Conservation (phyloP, 768 basidiomycete species). For the Amanita fuliginea region DNA sequence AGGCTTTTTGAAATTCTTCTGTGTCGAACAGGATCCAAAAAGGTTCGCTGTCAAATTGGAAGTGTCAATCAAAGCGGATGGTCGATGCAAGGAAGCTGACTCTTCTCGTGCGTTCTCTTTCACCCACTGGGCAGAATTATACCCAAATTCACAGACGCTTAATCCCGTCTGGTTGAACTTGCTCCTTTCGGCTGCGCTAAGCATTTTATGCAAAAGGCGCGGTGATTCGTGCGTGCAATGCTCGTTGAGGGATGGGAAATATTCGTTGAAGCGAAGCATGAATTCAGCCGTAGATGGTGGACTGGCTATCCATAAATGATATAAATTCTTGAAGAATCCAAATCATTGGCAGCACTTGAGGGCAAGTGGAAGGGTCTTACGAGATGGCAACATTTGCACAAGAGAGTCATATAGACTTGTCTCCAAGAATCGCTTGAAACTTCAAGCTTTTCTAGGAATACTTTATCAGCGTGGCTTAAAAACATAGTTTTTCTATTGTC, state of each 20-base stretch:
- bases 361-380: conserved; percentile 13
- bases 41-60: neutral
- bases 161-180: conserved; percentile 10
- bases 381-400: conserved; percentile 16
- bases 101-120: conserved; percentile 10
- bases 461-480: conserved; percentile 10
- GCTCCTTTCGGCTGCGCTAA: conserved; percentile 15
- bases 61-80: neutral
- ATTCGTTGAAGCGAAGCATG: conserved; percentile 29
- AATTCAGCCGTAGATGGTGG: conserved; percentile 20
- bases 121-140: conserved; percentile 14
- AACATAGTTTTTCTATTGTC: conserved; percentile 1
- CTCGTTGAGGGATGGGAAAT: conserved; percentile 22
- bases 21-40: conserved; percentile 9
- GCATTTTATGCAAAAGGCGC: conserved; percentile 16
- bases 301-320: conserved; percentile 18
- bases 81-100: neutral
- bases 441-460: conserved; percentile 13
- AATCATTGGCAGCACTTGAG: neutral
- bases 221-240: conserved; percentile 10
- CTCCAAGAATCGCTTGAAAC: conserved; percentile 13
- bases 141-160: conserved; percentile 10
- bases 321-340: conserved; percentile 18
- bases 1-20: conserved; percentile 10
- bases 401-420: conserved; percentile 20